These are phyloP conservation scores for Alternaria panax DNA, from an alignment of 2,329 filamentous ascomycete species.

Conservation along the genomic window DNA sequence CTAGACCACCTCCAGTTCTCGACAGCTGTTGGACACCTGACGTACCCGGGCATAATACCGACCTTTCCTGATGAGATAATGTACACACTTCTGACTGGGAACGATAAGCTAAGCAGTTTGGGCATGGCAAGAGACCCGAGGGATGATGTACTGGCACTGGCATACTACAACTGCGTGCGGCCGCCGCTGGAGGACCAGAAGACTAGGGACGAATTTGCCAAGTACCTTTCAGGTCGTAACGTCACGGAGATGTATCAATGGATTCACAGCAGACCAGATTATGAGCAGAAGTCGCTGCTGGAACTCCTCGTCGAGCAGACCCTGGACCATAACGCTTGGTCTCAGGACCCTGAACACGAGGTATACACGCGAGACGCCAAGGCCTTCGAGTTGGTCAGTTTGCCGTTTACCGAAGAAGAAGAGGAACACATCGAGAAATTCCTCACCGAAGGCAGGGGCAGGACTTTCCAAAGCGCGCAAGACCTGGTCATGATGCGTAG, in stretches of 20 bases:
- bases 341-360: conserved; percentile 12
- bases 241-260: conserved; percentile 78
- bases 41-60: conserved; percentile 78
- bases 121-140: conserved; percentile 40
- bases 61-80: conserved; percentile 87
- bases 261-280: conserved; percentile 68
- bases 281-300: conserved; percentile 70
- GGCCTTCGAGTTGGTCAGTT: conserved; percentile 73
- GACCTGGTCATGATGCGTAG: conserved; percentile 78
- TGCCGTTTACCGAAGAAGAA: conserved; percentile 75
- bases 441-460: conserved; percentile 70
- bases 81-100: conserved; percentile 65
- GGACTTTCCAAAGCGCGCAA: conserved; percentile 68
- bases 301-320: conserved; percentile 65
- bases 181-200: conserved; percentile 72
- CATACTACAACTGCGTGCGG: conserved; percentile 79
- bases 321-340: conserved; percentile 29
- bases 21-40: conserved; percentile 74
- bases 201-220: conserved; percentile 72
- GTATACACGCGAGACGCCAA: conserved; percentile 57
- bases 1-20: conserved; percentile 75
- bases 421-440: conserved; percentile 77
- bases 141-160: conserved; percentile 66
- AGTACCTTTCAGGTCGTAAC: conserved; percentile 70
- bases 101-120: conserved; percentile 27